phyloP scores from a whole-genome alignment of 306 rosid species.

The Prinsepia uniflora region DNA sequence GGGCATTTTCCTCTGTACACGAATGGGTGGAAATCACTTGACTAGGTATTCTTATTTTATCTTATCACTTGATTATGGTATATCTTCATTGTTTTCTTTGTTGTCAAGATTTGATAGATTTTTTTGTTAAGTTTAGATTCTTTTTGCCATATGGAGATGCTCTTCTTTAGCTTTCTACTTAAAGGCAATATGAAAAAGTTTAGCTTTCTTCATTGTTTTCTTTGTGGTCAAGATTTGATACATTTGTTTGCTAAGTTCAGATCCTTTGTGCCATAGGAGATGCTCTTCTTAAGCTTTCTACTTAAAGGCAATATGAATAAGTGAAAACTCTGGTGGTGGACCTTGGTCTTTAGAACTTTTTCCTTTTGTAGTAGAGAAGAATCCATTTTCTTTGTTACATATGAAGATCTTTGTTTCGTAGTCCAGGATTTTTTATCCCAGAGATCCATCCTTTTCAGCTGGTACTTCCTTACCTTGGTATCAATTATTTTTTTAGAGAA shows the following conservation, averaged over 20 bases:
- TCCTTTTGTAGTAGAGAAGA: neutral
- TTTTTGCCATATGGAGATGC: neutral
- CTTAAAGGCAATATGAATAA: neutral
- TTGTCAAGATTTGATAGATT: neutral
- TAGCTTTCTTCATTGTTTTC: neutral
- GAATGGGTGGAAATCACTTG: neutral
- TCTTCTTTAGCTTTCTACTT: slow-evolving; percentile 1
- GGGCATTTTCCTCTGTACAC: neutral
- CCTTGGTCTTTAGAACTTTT: neutral
- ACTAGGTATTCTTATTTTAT: neutral
- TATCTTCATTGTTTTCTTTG: too few species aligned
- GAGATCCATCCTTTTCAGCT: too few species aligned
- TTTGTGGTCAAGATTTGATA: neutral
- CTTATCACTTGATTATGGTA: neutral
- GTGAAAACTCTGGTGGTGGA: neutral
- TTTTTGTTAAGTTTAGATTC: neutral
- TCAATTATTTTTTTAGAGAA: neutral
- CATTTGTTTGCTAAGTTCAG: neutral
- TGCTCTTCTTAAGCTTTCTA: neutral
- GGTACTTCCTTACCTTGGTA: neutral
- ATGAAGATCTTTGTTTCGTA: neutral
- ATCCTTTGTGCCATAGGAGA: neutral
- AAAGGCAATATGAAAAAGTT: neutral
- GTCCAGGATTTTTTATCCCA: neutral
- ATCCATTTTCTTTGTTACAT: neutral